phyloP scores from a whole-genome alignment of 345 rosid species.

The Eucalyptus polyanthemos region DNA sequence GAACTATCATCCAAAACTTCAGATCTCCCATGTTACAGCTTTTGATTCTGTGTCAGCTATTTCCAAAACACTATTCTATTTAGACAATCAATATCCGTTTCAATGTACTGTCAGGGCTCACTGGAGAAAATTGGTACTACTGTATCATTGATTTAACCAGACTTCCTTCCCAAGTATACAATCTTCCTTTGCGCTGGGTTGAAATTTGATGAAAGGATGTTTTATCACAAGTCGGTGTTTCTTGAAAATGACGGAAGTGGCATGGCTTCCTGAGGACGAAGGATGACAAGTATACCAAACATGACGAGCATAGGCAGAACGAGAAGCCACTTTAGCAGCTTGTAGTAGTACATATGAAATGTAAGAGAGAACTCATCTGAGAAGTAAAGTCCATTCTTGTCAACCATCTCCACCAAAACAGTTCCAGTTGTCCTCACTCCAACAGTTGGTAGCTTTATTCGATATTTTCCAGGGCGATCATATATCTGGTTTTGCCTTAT shows the following conservation, averaged over 20 bases:
- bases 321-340: slow-evolving; percentile 92
- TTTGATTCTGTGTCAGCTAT: not conserved
- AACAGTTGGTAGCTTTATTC: slow-evolving; percentile 78
- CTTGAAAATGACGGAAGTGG: slow-evolving; percentile 94
- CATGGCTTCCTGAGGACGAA: slow-evolving; percentile 82
- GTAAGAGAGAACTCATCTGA: slow-evolving; percentile 94
- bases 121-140: not conserved
- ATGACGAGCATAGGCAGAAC: slow-evolving; percentile 97
- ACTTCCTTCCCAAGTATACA: not conserved
- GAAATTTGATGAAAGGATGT: not conserved
- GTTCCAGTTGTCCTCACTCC: slow-evolving; percentile 92
- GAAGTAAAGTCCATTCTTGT: slow-evolving; percentile 86
- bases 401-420: slow-evolving; percentile 91
- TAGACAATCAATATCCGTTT: not conserved
- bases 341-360: slow-evolving; percentile 96
- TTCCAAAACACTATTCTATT: not conserved
- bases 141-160: not conserved
- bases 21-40: not conserved
- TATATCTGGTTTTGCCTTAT: slow-evolving; percentile 61
- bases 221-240: slow-evolving; percentile 56
- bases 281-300: slow-evolving; percentile 80
- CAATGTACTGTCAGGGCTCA: not conserved
- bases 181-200: not conserved
- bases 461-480: slow-evolving; percentile 63
- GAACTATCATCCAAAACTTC: not conserved